Evolutionary conservation across 495 filamentous ascomycete species (phyloP).

Genomic region (Aspergillus heteromorphus): DNA sequence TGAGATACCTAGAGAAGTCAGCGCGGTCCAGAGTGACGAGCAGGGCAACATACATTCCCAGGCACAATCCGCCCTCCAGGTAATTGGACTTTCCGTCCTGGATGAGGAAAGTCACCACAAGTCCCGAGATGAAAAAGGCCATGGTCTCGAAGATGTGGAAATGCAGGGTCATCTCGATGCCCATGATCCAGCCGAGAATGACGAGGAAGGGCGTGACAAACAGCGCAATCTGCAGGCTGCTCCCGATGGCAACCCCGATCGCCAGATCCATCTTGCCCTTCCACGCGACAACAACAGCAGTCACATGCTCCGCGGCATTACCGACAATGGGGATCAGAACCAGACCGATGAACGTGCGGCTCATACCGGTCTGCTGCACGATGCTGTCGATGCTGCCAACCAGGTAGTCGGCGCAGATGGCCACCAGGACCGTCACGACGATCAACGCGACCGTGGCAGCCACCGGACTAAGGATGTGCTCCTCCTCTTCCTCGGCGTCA

Average conservation of each 20-base stretch:
- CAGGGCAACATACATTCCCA: constrained; percentile 56
- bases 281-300: constrained; percentile 83
- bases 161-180: constrained; percentile 78
- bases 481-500: constrained; percentile 38
- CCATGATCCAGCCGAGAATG: constrained; percentile 86
- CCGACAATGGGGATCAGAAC: constrained; percentile 95
- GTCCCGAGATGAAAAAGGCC: constrained; percentile 80
- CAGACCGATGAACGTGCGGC: constrained; percentile 93
- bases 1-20: constrained; percentile 53
- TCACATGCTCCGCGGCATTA: constrained; percentile 96
- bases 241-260: constrained; percentile 89
- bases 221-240: constrained; percentile 89
- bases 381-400: constrained; percentile 90
- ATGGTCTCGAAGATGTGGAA: constrained; percentile 94
- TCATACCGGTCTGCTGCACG: constrained; percentile 77
- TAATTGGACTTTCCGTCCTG: constrained; percentile 96
- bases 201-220: constrained; percentile 89
- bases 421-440: constrained; percentile 74
- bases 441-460: constrained; percentile 71
- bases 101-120: constrained; percentile 89
- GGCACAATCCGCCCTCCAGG: constrained; percentile 86
- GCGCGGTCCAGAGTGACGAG: neutral
- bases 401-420: constrained; percentile 87
- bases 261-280: constrained; percentile 98
- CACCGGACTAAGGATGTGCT: constrained; percentile 61